These are phyloP conservation scores for Cercospora nicotianae DNA, from an alignment of 2,329 filamentous ascomycete species.

Conservation along the genomic window DNA sequence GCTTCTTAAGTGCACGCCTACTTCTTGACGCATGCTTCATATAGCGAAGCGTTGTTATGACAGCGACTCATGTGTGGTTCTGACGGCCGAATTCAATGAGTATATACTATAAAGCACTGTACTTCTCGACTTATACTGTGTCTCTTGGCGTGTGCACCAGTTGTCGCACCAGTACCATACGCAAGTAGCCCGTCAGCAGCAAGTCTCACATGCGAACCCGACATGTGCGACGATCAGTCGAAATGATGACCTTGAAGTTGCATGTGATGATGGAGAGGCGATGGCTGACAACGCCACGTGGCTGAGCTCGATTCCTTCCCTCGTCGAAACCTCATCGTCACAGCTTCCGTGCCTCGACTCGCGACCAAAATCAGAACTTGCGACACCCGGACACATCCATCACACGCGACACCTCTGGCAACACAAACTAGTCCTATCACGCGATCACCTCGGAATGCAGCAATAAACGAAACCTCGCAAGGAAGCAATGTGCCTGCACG, in stretches of 20 bases:
- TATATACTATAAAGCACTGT: not conserved
- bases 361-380: constrained; percentile 2
- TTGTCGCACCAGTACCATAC: not conserved
- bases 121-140: not conserved
- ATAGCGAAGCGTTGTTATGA: not conserved
- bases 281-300: not conserved
- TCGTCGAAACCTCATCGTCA: not conserved
- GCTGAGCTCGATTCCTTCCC: not conserved
- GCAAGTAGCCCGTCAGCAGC: not conserved
- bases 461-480: constrained; percentile 3
- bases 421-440: not conserved
- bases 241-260: not conserved
- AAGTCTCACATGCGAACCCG: not conserved
- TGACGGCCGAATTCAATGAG: not conserved
- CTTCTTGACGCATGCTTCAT: not conserved
- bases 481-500: constrained; percentile 20
- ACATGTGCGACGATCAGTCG: not conserved
- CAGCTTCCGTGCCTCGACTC: constrained; percentile 5
- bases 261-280: not conserved
- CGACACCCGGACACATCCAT: not conserved
- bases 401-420: not conserved
- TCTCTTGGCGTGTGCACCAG: not conserved
- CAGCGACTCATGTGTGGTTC: not conserved
- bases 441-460: constrained; percentile 6
- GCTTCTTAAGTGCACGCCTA: not conserved